Percentiles rank a stretch among this genome's conserved stretches.
Conservation (phyloP, 1,284 basidiomycete species). For the Irpex rosettiformis region DNA sequence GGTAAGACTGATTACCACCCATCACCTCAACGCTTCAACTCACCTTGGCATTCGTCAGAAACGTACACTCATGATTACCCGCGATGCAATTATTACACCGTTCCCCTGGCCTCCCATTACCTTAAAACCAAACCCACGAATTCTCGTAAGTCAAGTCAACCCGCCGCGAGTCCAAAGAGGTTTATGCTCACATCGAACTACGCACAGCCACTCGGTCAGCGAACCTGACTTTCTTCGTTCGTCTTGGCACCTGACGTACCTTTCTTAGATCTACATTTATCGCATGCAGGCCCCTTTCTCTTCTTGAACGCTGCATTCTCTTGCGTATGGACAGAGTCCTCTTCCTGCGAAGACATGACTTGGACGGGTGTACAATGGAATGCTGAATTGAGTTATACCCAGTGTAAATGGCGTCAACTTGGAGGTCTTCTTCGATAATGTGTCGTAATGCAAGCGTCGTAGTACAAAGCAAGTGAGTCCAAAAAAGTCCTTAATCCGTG, state of each 20-base stretch:
- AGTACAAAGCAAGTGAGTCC: not conserved
- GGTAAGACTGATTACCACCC: not conserved
- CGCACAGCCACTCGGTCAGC: not conserved
- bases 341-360: slow-evolving; percentile 16
- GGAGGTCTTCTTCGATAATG: not conserved
- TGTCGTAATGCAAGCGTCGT: not conserved
- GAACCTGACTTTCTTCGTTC: not conserved
- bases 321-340: not conserved
- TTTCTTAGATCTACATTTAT: slow-evolving; percentile 15
- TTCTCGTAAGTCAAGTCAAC: not conserved
- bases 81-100: slow-evolving; percentile 11
- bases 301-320: slow-evolving; percentile 5
- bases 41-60: slow-evolving; percentile 14
- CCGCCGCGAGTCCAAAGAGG: not conserved
- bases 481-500: not conserved
- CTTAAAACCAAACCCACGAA: not conserved
- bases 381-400: not conserved
- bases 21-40: not conserved
- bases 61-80: slow-evolving; percentile 11
- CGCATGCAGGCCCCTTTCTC: slow-evolving; percentile 11
- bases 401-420: not conserved
- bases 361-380: not conserved
- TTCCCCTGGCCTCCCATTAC: slow-evolving; percentile 10
- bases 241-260: slow-evolving; percentile 1
- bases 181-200: slow-evolving; percentile 14